Base-by-base conservation (phyloP, 768 basidiomycete genomes). In the Serpula lacrymans region DNA sequence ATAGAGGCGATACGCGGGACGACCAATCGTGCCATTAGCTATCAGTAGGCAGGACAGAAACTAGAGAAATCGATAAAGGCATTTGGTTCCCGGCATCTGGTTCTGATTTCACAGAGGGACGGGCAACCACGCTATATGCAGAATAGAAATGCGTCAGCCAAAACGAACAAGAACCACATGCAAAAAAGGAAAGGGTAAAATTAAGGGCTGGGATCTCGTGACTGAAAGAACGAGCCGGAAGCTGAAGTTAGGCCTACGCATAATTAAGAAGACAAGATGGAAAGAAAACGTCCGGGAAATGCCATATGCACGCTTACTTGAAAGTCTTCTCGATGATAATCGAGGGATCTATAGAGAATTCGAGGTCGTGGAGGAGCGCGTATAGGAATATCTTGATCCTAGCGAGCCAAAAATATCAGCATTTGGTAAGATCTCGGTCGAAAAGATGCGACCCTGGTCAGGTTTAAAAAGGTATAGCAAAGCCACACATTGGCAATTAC, bases 371-470 rank as follows among this genome's bases (percentile, higher is more conserved):
- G 34, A 82, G 37, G 34, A 82, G 69, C 32, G 75, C 71, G 58
- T 69, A 79, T 46, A 82, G 62, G 51, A 82, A 80, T 26, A 75
- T 68, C 57, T 82, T 82, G 58, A 82, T 80, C 65, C 78, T 81
- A 53, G 20, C 26, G 47, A 52, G 26, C 36, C 50, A 34, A 54
- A 55, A 48, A 51, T 47, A 51, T 50, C 49, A 55, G 41, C 18
- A 44, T 11, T 31, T 10, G 27, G 23, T 31, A 8, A 11, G 32
- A 28, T 44, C 22, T n/a, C 14, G 13, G 36, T 37, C 22, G 12
- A 32, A 41, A 23, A 14, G 5, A 13, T 18, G 34, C 22, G 8
- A 29, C 27, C 35, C 29, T 34, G 38, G 16, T 20, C 12, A 28
- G 12, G 33, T 45, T 39, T 34, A 37, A 25, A 43, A 53, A 24